Evolutionary conservation across 176 grass and related monocot species (phyloP).

Genomic region (Otatea glauca): DNA sequence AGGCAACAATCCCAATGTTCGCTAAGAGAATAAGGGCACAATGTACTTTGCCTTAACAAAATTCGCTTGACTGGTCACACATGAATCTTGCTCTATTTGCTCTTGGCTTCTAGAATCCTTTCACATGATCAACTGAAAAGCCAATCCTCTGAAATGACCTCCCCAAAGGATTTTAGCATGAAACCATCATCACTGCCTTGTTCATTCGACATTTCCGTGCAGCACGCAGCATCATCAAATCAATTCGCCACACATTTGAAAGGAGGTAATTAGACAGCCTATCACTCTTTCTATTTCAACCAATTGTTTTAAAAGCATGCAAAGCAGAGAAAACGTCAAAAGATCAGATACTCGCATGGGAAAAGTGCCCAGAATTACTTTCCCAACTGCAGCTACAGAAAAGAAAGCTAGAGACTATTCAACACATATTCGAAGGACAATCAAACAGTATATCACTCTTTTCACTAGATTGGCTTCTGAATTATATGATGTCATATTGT

Average conservation of each 20-base stretch:
- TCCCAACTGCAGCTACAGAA: background rate
- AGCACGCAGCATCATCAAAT: slow-evolving; percentile 19
- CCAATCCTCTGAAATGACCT: slow-evolving; percentile 26
- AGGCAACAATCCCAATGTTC: background rate
- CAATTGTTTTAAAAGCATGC: background rate
- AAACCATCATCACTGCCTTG: slow-evolving; percentile 22
- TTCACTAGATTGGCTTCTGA: background rate
- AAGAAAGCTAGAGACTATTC: background rate
- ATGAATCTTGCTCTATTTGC: slow-evolving; percentile 39
- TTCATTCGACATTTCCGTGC: background rate
- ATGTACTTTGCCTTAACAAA: background rate
- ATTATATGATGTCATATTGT: background rate
- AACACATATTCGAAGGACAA: background rate
- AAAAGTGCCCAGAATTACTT: background rate
- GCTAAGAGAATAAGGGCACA: background rate
- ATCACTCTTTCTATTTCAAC: slow-evolving; percentile 5
- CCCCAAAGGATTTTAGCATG: background rate
- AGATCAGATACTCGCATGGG: background rate
- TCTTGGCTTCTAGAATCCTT: slow-evolving; percentile 19
- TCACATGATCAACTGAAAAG: slow-evolving; percentile 32
- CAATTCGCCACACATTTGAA: slow-evolving; percentile 27
- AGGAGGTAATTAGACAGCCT: background rate
- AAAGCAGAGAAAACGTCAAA: background rate
- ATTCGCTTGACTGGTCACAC: slow-evolving; percentile 29
- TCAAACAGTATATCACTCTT: background rate